Percentiles rank a stretch among this genome's conserved stretches.
Conservation (phyloP, 495 filamentous ascomycete species). For the Penicillium tannophilum region DNA sequence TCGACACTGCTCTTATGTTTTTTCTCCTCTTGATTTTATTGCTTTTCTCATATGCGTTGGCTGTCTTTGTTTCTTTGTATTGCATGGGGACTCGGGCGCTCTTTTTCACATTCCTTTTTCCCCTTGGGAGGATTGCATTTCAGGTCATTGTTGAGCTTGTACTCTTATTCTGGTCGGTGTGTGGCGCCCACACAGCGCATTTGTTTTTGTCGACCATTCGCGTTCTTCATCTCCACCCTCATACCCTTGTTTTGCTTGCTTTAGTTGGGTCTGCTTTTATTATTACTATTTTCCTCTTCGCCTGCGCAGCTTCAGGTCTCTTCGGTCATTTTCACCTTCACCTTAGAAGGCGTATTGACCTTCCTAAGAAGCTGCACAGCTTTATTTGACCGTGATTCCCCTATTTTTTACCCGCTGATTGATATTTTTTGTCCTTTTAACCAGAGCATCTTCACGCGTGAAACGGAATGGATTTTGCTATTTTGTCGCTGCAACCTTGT, state of each 20-base stretch:
- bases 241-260: slow-evolving; percentile 31
- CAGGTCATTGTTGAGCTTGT: slow-evolving; percentile 38
- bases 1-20: slow-evolving; percentile 30
- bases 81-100: slow-evolving; percentile 47
- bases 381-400: slow-evolving; percentile 34
- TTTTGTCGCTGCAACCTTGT: slow-evolving; percentile 24
- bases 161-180: slow-evolving; percentile 33
- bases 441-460: slow-evolving; percentile 32
- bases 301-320: slow-evolving; percentile 9
- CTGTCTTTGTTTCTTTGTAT: slow-evolving; percentile 17
- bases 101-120: slow-evolving; percentile 34
- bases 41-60: slow-evolving; percentile 17
- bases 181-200: slow-evolving; percentile 26
- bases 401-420: slow-evolving; percentile 23
- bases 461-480: slow-evolving; percentile 32
- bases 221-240: slow-evolving; percentile 31
- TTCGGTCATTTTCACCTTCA: slow-evolving; percentile 10
- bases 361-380: slow-evolving; percentile 9
- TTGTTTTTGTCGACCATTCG: slow-evolving; percentile 34
- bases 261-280: slow-evolving; percentile 8
- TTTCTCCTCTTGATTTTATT: slow-evolving; percentile 14
- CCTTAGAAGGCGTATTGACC: slow-evolving; percentile 10
- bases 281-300: slow-evolving; percentile 18
- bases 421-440: slow-evolving; percentile 16
- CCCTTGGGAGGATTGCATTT: slow-evolving; percentile 41